Evolutionary conservation across 305 asterid species (phyloP).

Genomic region (Rubia tinctorum): DNA sequence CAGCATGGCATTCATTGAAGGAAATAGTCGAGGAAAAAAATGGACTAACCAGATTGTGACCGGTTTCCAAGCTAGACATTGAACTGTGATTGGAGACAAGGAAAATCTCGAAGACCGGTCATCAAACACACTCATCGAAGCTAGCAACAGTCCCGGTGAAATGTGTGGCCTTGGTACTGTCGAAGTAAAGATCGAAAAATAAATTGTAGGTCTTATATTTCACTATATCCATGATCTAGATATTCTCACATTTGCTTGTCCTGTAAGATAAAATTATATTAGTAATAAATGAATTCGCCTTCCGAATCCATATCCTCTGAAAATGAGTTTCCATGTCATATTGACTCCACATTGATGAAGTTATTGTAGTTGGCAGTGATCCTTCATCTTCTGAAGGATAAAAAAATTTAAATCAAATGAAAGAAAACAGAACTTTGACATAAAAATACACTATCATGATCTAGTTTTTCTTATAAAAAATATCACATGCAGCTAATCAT

Average conservation of each 20-base stretch:
- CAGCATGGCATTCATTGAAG: background rate
- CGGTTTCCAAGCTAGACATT: conserved; percentile 65
- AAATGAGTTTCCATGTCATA: conserved; percentile 50
- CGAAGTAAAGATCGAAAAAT: background rate
- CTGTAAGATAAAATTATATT: background rate
- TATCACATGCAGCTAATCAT: no score
- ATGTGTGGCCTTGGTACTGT: conserved; percentile 58
- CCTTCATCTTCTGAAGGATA: no score
- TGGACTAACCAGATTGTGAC: conserved; percentile 65
- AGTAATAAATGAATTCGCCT: conserved; percentile 33
- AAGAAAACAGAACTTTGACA: no score
- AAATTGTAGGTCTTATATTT: background rate
- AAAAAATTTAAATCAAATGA: no score
- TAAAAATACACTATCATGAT: no score
- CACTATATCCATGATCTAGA: background rate
- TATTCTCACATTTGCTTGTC: background rate
- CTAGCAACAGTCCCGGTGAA: conserved; percentile 59
- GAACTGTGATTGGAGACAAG: conserved; percentile 55
- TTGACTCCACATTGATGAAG: conserved; percentile 47
- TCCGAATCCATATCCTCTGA: conserved; percentile 56
- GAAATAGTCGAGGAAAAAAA: no score
- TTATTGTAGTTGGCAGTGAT: conserved; percentile 37
- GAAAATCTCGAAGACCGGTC: conserved; percentile 65
- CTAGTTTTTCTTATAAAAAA: no score
- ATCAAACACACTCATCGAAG: conserved; percentile 73